Conservation (phyloP, 1,139 yeast species). For the Pichia sp. region DNA sequence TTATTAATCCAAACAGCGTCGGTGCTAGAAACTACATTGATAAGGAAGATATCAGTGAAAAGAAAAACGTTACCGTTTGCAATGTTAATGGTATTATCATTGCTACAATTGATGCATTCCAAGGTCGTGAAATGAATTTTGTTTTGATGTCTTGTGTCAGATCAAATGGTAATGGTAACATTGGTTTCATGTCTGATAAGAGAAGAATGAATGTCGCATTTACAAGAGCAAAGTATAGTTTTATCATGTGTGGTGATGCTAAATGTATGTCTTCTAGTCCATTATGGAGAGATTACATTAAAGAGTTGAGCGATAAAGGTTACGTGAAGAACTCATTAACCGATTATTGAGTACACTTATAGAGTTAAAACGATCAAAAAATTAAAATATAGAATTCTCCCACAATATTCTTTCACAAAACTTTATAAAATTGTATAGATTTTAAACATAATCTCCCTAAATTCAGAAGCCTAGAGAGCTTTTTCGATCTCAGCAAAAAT, state of each 20-base stretch:
- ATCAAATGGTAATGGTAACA: constrained; percentile 73
- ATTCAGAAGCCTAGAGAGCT: too few species aligned
- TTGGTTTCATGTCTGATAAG: constrained; percentile 88
- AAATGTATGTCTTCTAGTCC: constrained; percentile 47
- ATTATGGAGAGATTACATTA: constrained; percentile 55
- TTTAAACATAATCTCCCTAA: too few species aligned
- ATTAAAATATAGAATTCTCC: too few species aligned
- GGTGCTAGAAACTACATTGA: constrained; percentile 42
- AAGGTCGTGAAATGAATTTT: constrained; percentile 92
- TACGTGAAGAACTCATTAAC: constrained; percentile 16
- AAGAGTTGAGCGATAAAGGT: constrained; percentile 17
- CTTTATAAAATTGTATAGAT: neutral
- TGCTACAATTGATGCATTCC: constrained; percentile 92
- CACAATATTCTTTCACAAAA: too few species aligned
- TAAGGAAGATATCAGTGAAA: constrained; percentile 29
- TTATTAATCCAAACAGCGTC: constrained; percentile 55
- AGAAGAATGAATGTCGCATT: constrained; percentile 91
- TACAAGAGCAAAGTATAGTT: constrained; percentile 87
- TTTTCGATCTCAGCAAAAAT: too few species aligned
- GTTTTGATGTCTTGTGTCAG: constrained; percentile 89
- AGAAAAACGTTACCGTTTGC: constrained; percentile 41
- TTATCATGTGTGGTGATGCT: constrained; percentile 65
- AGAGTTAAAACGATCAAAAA: too few species aligned
- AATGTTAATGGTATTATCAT: constrained; percentile 65
- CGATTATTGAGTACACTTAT: constrained; percentile 3